Percentiles rank a stretch among this genome's conserved stretches.
Evolutionary conservation across 805 yeast genomes (phyloP).

Genomic region (Hanseniaspora mollemarum): DNA sequence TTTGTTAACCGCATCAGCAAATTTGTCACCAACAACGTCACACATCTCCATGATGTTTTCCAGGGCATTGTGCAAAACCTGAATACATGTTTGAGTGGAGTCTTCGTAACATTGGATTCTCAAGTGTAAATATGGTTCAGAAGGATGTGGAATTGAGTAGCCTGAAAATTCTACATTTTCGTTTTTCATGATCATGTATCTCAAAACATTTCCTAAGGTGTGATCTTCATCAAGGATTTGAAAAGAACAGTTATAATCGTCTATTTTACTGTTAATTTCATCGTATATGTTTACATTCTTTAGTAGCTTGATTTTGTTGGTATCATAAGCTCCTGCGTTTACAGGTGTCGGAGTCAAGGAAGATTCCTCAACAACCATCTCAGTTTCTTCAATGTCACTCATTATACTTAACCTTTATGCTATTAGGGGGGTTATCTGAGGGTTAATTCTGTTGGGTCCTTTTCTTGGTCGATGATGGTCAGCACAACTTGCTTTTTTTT

Average conservation of each 20-base stretch:
- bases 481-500: too few species aligned
- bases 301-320: constrained; percentile 45
- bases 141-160: constrained; percentile 95
- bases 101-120: constrained; percentile 76
- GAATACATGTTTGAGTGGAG: constrained; percentile 71
- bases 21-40: constrained; percentile 67
- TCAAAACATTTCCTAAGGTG: constrained; percentile 84
- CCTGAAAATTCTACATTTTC: constrained; percentile 98
- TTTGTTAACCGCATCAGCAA: constrained; percentile 54
- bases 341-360: constrained; percentile 16
- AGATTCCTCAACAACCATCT: constrained; percentile 20
- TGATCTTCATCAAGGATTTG: constrained; percentile 91
- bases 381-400: constrained; percentile 20
- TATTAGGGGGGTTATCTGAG: background rate
- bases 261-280: constrained; percentile 57
- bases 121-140: constrained; percentile 76
- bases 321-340: constrained; percentile 36
- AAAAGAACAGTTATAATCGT: constrained; percentile 46
- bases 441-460: background rate
- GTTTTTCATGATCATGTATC: constrained; percentile 92
- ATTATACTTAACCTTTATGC: constrained; percentile 9
- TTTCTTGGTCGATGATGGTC: too few species aligned
- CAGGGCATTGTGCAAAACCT: constrained; percentile 84
- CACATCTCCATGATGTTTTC: constrained; percentile 76
- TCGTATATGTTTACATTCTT: constrained; percentile 86